A percentile compares a stretch with the other conserved stretches of the same genome.
Conservation (phyloP, 345 rosid species). For the Cardiospermum halicacabum region DNA sequence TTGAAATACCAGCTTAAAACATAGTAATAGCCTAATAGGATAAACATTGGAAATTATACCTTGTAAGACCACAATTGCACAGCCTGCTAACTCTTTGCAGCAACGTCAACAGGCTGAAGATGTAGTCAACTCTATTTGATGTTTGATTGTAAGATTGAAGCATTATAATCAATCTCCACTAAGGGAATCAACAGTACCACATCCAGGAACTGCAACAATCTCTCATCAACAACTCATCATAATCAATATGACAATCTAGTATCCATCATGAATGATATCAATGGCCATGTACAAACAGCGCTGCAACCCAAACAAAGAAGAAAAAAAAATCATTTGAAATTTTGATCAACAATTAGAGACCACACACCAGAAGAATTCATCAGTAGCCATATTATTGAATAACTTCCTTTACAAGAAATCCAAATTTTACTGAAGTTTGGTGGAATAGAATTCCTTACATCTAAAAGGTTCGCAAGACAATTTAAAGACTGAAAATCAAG, state of each 20-base stretch:
- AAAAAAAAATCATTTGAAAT: neutral
- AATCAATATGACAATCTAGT: constrained; percentile 54
- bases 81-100: constrained; percentile 58
- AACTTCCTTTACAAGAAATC: no score
- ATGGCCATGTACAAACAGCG: constrained; percentile 58
- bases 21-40: no score
- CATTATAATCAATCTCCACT: constrained; percentile 59
- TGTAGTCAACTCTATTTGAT: constrained; percentile 55
- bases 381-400: neutral
- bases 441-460: neutral
- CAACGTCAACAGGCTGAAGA: constrained; percentile 49
- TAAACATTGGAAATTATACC: constrained; percentile 35
- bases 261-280: constrained; percentile 65
- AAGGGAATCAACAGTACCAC: constrained; percentile 61
- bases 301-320: constrained; percentile 26
- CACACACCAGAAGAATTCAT: neutral
- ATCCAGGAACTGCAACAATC: constrained; percentile 54
- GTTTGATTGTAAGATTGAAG: constrained; percentile 63
- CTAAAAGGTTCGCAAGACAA: neutral
- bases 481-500: neutral
- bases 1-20: no score
- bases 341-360: neutral
- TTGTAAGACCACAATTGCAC: constrained; percentile 63
- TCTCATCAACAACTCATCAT: constrained; percentile 58
- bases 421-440: neutral